phyloP scores from a whole-genome alignment of 768 basidiomycete genomes.

The Roridomyces roridus region DNA sequence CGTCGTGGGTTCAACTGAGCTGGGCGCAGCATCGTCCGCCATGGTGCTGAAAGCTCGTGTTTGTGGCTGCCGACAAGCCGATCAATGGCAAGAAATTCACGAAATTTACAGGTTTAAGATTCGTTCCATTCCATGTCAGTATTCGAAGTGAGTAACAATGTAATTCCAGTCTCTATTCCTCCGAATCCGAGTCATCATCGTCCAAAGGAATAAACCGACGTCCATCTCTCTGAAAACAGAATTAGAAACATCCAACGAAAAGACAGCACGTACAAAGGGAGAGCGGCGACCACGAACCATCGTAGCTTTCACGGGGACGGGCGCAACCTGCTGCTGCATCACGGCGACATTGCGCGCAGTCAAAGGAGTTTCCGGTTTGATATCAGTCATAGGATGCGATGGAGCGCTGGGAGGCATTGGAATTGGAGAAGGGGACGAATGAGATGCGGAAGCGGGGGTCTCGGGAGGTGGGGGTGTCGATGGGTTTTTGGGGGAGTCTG shows the following conservation, averaged over 20 bases:
- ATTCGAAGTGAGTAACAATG: no score
- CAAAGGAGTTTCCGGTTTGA: neutral
- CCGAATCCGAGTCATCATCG: constrained; percentile 44
- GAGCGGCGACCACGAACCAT: constrained; percentile 24
- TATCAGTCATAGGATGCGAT: neutral
- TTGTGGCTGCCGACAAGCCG: no score
- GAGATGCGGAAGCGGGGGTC: neutral
- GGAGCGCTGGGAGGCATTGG: neutral
- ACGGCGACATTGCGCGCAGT: neutral
- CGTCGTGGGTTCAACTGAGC: no score
- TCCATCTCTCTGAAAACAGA: constrained; percentile 43
- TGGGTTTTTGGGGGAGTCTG: no score
- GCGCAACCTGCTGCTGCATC: neutral
- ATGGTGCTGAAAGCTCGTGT: no score
- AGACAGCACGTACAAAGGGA: constrained; percentile 27
- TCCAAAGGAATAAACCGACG: constrained; percentile 55
- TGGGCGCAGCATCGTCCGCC: no score
- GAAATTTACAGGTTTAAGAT: no score
- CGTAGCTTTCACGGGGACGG: constrained; percentile 5
- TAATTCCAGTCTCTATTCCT: constrained; percentile 23
- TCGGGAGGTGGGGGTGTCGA: neutral
- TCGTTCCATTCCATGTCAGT: no score
- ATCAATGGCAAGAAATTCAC: no score
- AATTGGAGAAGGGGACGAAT: neutral
- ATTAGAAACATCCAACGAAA: neutral